Percentiles rank a stretch among this genome's conserved stretches.
Conservation (phyloP, 2,329 filamentous ascomycete species). For the Nigrospora osmanthi region DNA sequence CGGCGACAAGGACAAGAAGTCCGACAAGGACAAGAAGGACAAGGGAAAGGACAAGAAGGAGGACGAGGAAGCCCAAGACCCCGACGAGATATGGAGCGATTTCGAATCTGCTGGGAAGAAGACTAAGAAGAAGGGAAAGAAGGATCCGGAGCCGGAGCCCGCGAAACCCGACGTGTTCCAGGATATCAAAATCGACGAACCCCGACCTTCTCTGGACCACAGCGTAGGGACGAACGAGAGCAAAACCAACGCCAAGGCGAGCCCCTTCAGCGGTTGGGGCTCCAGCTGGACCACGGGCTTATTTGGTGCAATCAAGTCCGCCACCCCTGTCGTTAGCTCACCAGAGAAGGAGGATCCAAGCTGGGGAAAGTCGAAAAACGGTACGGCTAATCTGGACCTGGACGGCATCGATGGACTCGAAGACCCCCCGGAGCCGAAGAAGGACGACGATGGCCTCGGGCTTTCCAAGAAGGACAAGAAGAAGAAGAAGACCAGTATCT, state of each 20-base stretch:
- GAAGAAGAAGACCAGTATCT: slow-evolving; percentile 23
- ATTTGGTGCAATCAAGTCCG: background rate
- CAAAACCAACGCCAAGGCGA: slow-evolving; percentile 29
- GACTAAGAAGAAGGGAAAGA: slow-evolving; percentile 47
- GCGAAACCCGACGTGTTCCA: slow-evolving; percentile 39
- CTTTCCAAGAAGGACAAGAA: slow-evolving; percentile 29
- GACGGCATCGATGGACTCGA: slow-evolving; percentile 33
- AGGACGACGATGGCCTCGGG: slow-evolving; percentile 21
- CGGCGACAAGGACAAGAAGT: slow-evolving; percentile 18
- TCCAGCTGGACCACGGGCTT: slow-evolving; percentile 48
- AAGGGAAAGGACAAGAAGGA: slow-evolving; percentile 20
- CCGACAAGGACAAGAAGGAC: slow-evolving; percentile 15
- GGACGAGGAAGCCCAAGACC: slow-evolving; percentile 24
- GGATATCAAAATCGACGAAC: slow-evolving; percentile 59
- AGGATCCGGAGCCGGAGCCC: slow-evolving; percentile 22
- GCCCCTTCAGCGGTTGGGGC: slow-evolving; percentile 49
- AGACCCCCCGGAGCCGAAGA: slow-evolving; percentile 25
- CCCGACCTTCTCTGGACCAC: slow-evolving; percentile 47
- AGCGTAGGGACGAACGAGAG: slow-evolving; percentile 17
- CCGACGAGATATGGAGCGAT: slow-evolving; percentile 43
- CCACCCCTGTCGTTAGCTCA: no score
- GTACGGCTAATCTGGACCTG: background rate
- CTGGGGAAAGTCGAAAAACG: no score
- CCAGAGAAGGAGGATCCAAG: no score
- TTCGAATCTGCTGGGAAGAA: slow-evolving; percentile 39